phyloP scores from a whole-genome alignment of 345 rosid genomes.

The Noccaea caerulescens region DNA sequence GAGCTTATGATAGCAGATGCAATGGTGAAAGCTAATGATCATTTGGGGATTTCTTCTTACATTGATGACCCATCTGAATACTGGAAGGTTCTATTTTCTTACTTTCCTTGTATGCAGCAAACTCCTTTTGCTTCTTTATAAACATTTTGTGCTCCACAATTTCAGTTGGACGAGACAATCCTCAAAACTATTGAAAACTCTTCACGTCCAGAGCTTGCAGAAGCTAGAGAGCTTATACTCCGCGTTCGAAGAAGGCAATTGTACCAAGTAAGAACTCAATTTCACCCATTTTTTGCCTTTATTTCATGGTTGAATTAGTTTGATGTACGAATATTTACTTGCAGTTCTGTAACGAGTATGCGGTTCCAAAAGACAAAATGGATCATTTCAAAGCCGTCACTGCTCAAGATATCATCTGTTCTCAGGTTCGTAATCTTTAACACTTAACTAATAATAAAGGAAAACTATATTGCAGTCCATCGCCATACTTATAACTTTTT shows the following conservation, averaged over 20 bases:
- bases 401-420: constrained; percentile 83
- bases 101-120: not conserved
- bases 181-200: constrained; percentile 80
- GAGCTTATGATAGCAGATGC: constrained; percentile 93
- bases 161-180: constrained; percentile 86
- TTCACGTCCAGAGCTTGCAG: constrained; percentile 64
- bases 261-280: constrained; percentile 62
- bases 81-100: constrained; percentile 63
- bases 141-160: not conserved
- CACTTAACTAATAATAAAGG: not conserved
- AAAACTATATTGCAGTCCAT: not conserved
- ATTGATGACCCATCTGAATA: constrained; percentile 73
- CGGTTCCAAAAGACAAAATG: constrained; percentile 83
- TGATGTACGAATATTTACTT: constrained; percentile 17
- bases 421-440: constrained; percentile 56
- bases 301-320: not conserved
- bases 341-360: constrained; percentile 93
- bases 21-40: constrained; percentile 67
- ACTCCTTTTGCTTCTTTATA: not conserved
- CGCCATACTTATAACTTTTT: constrained; percentile 8
- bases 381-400: constrained; percentile 81
- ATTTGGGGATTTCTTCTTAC: constrained; percentile 60
- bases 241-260: constrained; percentile 80
- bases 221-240: constrained; percentile 70
- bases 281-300: not conserved